Conservation (phyloP, 805 yeast species). For the Sugiyamaella boreocaroliniensis region DNA sequence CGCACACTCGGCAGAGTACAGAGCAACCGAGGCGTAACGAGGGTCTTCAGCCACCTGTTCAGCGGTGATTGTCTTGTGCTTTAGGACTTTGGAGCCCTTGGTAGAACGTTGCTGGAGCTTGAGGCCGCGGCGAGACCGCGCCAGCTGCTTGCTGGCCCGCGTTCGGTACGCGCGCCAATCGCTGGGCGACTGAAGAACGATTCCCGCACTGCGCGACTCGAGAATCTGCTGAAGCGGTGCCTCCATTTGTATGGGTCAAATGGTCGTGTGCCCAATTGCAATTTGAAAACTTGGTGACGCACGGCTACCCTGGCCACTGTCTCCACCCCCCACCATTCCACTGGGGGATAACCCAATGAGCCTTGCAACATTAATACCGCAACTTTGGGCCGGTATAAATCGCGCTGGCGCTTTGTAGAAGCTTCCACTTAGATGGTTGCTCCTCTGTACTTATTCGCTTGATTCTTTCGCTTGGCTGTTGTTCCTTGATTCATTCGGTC, state of each 20-base stretch:
- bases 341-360: too few relatives aligned
- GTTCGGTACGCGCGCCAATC: slow-evolving; percentile 68
- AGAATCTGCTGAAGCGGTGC: slow-evolving; percentile 39
- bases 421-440: too few relatives aligned
- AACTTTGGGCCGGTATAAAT: too few relatives aligned
- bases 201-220: slow-evolving; percentile 49
- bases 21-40: slow-evolving; percentile 50
- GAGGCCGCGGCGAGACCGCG: slow-evolving; percentile 58
- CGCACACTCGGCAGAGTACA: slow-evolving; percentile 73
- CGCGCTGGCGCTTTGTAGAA: too few relatives aligned
- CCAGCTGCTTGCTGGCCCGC: slow-evolving; percentile 52
- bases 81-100: slow-evolving; percentile 42
- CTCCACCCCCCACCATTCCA: too few relatives aligned
- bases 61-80: slow-evolving; percentile 39
- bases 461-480: too few relatives aligned
- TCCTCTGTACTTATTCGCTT: too few relatives aligned
- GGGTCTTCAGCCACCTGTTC: slow-evolving; percentile 47
- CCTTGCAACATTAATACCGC: too few relatives aligned
- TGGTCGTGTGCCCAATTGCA: background rate
- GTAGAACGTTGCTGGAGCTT: slow-evolving; percentile 61
- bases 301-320: background rate
- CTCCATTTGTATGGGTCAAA: slow-evolving; percentile 31
- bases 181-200: slow-evolving; percentile 52
- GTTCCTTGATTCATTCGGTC: too few relatives aligned
- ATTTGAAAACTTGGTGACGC: background rate